phyloP scores from a whole-genome alignment of 495 filamentous ascomycete genomes.

The Glutinoglossum americanum region DNA sequence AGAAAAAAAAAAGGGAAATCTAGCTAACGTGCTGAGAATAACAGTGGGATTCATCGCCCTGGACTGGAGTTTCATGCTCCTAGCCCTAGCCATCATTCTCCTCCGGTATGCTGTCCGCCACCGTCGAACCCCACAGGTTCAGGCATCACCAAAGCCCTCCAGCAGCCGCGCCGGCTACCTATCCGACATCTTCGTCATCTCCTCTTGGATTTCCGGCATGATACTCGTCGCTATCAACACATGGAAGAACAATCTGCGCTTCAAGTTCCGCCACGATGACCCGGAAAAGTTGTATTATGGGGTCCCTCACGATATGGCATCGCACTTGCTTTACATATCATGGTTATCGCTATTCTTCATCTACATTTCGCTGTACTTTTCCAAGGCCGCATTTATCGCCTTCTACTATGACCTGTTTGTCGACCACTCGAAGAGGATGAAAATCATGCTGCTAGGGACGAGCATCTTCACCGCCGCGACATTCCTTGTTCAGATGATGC shows the following conservation, averaged over 20 bases:
- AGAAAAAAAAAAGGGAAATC: neutral
- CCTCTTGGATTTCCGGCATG: conserved; percentile 11
- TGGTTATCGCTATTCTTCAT: conserved; percentile 15
- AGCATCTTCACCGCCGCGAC: conserved; percentile 10
- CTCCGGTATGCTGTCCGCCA: conserved; percentile 10
- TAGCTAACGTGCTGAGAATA: neutral
- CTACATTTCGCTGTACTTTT: conserved; percentile 12
- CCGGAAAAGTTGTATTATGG: conserved; percentile 4
- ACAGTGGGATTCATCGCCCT: conserved; percentile 13
- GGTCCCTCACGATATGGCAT: neutral
- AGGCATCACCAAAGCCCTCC: neutral
- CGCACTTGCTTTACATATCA: conserved; percentile 7
- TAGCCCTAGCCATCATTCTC: conserved; percentile 11
- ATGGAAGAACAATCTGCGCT: conserved; percentile 12
- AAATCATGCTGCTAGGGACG: conserved; percentile 7
- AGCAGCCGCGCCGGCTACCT: conserved; percentile 6
- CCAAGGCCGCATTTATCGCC: conserved; percentile 14
- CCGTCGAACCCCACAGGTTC: neutral
- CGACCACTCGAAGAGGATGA: conserved; percentile 7
- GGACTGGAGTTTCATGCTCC: conserved; percentile 13
- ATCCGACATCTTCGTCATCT: conserved; percentile 11
- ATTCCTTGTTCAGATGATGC: conserved; percentile 13
- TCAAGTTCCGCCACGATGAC: conserved; percentile 6
- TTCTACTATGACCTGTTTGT: conserved; percentile 14
- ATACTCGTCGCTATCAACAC: conserved; percentile 14